These are phyloP conservation scores for Annona cherimola DNA, from an alignment of 164 flowering plant species.

Conservation along the genomic window DNA sequence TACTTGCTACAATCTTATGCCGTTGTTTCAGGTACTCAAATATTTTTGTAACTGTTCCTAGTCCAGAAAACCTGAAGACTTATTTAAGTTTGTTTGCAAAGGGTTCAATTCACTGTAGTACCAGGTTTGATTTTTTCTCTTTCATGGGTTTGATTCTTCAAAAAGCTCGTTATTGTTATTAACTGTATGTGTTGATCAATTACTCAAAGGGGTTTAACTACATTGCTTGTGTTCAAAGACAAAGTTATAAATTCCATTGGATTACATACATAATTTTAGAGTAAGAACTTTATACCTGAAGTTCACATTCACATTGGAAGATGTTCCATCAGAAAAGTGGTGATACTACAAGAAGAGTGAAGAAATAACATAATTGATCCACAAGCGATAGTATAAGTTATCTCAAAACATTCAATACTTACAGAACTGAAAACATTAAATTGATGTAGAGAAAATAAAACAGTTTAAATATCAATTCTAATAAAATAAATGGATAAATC, in stretches of 20 bases:
- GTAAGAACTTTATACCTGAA: not conserved
- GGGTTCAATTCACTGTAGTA: slow-evolving; percentile 78
- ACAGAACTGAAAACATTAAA: too few species aligned
- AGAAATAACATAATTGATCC: too few species aligned
- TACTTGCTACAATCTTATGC: not conserved
- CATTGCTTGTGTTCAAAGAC: not conserved
- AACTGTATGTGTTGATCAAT: too few species aligned
- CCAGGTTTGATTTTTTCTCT: slow-evolving; percentile 44
- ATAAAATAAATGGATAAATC: too few species aligned
- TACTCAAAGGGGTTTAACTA: not conserved
- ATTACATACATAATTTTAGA: not conserved
- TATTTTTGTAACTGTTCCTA: slow-evolving; percentile 91
- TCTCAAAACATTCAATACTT: too few species aligned
- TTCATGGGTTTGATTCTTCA: not conserved
- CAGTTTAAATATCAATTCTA: too few species aligned
- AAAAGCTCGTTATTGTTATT: not conserved
- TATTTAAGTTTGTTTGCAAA: slow-evolving; percentile 77
- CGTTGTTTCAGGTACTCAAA: slow-evolving; percentile 66
- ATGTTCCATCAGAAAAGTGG: not conserved
- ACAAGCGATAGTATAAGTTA: too few species aligned
- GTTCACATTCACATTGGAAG: not conserved
- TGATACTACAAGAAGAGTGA: too few species aligned
- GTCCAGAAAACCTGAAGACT: slow-evolving; percentile 94
- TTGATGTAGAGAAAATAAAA: too few species aligned
- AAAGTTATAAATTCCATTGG: not conserved